Evolutionary conservation across 495 filamentous ascomycete genomes (phyloP).

Genomic region (Neurospora intermedia): DNA sequence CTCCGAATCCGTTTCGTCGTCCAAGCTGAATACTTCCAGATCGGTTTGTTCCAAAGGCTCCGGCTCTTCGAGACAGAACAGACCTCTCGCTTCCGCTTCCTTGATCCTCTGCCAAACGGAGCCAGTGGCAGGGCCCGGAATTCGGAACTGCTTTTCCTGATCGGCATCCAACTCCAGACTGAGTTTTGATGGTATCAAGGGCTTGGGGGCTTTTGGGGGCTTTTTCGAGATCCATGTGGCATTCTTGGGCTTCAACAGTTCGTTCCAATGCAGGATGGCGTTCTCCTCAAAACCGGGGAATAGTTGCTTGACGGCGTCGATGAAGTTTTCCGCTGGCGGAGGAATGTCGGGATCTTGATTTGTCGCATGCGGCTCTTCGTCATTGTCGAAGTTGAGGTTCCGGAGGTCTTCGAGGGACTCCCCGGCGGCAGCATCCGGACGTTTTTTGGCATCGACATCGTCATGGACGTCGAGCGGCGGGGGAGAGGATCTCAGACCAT

Average conservation of each 20-base stretch:
- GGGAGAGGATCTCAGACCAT: slow-evolving; percentile 23
- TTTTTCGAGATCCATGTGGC: slow-evolving; percentile 59
- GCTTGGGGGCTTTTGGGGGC: slow-evolving; percentile 64
- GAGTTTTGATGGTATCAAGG: slow-evolving; percentile 74
- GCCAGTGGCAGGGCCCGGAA: slow-evolving; percentile 40
- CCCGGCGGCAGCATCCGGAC: slow-evolving; percentile 9
- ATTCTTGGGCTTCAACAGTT: slow-evolving; percentile 63
- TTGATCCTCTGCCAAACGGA: slow-evolving; percentile 38
- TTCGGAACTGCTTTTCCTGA: slow-evolving; percentile 67
- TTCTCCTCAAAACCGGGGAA: slow-evolving; percentile 63
- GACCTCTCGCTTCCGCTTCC: slow-evolving; percentile 45
- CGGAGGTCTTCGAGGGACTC: slow-evolving; percentile 20
- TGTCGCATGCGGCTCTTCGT: slow-evolving; percentile 22
- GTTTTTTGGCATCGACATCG: slow-evolving; percentile 18
- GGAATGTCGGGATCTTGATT: slow-evolving; percentile 42
- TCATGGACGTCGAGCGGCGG: slow-evolving; percentile 21
- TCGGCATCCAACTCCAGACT: slow-evolving; percentile 73
- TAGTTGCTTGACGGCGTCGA: slow-evolving; percentile 56
- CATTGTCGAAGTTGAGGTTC: slow-evolving; percentile 36
- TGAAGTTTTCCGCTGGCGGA: slow-evolving; percentile 49
- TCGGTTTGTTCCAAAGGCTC: slow-evolving; percentile 40
- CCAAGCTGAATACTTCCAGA: slow-evolving; percentile 42
- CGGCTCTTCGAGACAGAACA: slow-evolving; percentile 47
- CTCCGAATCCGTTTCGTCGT: slow-evolving; percentile 51
- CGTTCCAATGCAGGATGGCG: slow-evolving; percentile 55